Base-by-base conservation (phyloP, 2,329 filamentous ascomycete species). In the Alternaria rosae region DNA sequence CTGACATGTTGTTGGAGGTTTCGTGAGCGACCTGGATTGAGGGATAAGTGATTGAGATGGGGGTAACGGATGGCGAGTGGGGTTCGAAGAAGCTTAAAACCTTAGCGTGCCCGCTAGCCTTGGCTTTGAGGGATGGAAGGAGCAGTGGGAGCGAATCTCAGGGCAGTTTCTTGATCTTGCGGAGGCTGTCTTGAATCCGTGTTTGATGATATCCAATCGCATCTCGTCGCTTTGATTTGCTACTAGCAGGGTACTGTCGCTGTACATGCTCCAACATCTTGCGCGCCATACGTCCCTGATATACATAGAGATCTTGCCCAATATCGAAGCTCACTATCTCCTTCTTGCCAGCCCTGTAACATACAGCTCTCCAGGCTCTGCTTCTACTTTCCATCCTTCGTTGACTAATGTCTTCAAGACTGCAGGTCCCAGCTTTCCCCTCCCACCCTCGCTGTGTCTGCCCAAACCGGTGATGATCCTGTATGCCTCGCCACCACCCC, bases 321-420 rank as follows among this genome's bases (percentile, higher is more conserved):
- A 17, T 6, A 23, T 32, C 21, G 10, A 38, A 30, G 9, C 47
- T 25, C 20, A 23, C 13, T 58, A 72, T 56, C 58, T 69, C 57
- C 68, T 56, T 56, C 73, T 79, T 25, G 75, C 79, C 54, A 81
- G 76, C 0, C 94, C 94, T 11, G 82, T 88, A 15, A 97, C 87
- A 52, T 89, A 81, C 72, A 94, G 86, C 38, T 87, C 86, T 0
- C 93, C 94, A 26, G 87, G 89, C 44, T 88, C 85, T 45, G 91
- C 85, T 75, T 93, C 87, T 32, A 95, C 83, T 75, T 87, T 93
- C 94, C 94, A 98, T 0, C 93, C 93, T 62, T 94, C 92, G 45
- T 87, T 85, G 41, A 89, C 85, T 43, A 98, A 82, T 74, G 89
- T 89, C 72, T 88, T 89, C 48, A 86, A 89, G n/a, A 98, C 93